Conservation (phyloP, 2,329 filamentous ascomycete genomes). For the Neoascochyta sp. region DNA sequence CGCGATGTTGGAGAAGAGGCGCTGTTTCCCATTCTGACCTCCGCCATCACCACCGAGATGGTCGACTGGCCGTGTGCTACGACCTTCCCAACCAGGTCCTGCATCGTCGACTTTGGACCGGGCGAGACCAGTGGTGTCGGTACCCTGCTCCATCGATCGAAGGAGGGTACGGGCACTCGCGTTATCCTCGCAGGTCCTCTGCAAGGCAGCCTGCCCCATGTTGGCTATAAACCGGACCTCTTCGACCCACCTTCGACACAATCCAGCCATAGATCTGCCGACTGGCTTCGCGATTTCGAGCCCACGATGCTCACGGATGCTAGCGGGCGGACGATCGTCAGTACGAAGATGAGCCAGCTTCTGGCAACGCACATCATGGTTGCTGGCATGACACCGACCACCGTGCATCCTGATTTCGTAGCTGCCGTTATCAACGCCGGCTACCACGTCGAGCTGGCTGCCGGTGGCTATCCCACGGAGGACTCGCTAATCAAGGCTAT, state of each 20-base stretch:
- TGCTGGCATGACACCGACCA: constrained; percentile 89
- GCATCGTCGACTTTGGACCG: constrained; percentile 22
- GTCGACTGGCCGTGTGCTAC: constrained; percentile 18
- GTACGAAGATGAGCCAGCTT: constrained; percentile 68
- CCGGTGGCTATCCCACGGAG: constrained; percentile 83
- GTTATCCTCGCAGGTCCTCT: constrained; percentile 16
- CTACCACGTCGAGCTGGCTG: constrained; percentile 88
- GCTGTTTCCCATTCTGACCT: constrained; percentile 14
- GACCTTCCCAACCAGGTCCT: constrained; percentile 10
- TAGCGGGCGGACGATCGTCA: constrained; percentile 10
- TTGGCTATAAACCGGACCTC: constrained; percentile 14
- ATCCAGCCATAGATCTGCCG: constrained; percentile 5
- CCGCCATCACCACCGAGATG: constrained; percentile 13
- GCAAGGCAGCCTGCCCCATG: constrained; percentile 7
- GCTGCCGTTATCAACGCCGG: constrained; percentile 90
- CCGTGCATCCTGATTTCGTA: constrained; percentile 87
- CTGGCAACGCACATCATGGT: constrained; percentile 84
- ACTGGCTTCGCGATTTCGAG: constrained; percentile 12
- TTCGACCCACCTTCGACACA: constrained; percentile 7
- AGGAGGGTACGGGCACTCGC: constrained; percentile 13
- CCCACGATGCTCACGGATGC: constrained; percentile 7
- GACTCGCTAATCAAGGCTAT: constrained; percentile 80
- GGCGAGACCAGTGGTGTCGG: constrained; percentile 18
- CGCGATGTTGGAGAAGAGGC: constrained; percentile 10
- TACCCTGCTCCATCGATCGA: constrained; percentile 12